These are phyloP conservation scores for Xylaria sp. DNA, from an alignment of 2,329 filamentous ascomycete genomes.

Conservation along the genomic window DNA sequence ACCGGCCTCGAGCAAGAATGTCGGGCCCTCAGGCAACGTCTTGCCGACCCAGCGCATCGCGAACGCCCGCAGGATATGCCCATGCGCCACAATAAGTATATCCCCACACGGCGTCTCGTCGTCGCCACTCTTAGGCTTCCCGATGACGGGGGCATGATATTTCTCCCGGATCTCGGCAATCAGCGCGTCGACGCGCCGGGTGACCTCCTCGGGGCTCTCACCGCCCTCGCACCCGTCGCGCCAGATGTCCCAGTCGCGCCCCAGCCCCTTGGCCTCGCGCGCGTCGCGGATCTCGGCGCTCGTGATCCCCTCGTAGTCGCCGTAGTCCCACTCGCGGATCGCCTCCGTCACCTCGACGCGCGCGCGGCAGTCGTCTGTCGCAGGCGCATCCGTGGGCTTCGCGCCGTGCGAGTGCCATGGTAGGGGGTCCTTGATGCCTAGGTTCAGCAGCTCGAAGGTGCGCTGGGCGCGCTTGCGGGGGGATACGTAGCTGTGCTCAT, in stretches of 20 bases:
- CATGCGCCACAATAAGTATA: slow-evolving; percentile 84
- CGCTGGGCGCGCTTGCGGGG: slow-evolving; percentile 83
- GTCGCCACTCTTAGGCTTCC: slow-evolving; percentile 50
- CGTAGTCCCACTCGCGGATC: slow-evolving; percentile 87
- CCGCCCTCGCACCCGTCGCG: slow-evolving; percentile 84
- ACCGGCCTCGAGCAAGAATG: slow-evolving; percentile 86
- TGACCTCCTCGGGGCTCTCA: slow-evolving; percentile 78
- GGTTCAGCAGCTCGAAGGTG: slow-evolving; percentile 85
- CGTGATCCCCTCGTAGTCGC: slow-evolving; percentile 83
- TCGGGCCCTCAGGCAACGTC: slow-evolving; percentile 74
- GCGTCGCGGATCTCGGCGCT: slow-evolving; percentile 68
- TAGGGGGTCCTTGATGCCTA: slow-evolving; percentile 70
- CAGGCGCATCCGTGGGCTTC: slow-evolving; percentile 36
- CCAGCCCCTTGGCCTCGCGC: slow-evolving; percentile 61
- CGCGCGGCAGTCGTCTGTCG: slow-evolving; percentile 58
- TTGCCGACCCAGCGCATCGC: slow-evolving; percentile 85
- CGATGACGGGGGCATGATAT: slow-evolving; percentile 68
- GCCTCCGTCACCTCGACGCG: slow-evolving; percentile 71
- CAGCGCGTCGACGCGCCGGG: slow-evolving; percentile 72
- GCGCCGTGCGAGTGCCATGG: slow-evolving; percentile 69
- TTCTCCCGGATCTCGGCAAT: slow-evolving; percentile 75
- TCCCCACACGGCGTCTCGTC: slow-evolving; percentile 58
- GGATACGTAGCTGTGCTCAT: slow-evolving; percentile 72
- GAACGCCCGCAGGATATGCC: slow-evolving; percentile 86
- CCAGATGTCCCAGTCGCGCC: slow-evolving; percentile 82